Evolutionary conservation across 2,329 filamentous ascomycete species (phyloP), one percentile per base, ranked within the genome.

Genomic region (Phoma sp.): DNA sequence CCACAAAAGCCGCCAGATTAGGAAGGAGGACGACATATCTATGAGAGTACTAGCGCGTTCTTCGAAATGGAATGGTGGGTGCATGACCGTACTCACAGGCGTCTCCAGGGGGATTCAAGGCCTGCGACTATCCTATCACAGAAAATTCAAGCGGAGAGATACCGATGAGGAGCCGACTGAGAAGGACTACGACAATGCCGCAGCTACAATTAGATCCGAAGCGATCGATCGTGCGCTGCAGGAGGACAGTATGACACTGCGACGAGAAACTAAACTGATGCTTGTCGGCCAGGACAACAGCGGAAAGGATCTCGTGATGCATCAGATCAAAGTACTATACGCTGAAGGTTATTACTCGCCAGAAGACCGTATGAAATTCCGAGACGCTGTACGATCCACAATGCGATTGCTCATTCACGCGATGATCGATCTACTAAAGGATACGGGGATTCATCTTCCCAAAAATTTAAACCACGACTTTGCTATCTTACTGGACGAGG

Each of bases 221-320:
- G 71, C 71, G 10, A 74, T 74, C 41, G 71, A 74, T 45, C 68
- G 71, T 14, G 60, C 61, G 11, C 49, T 74, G 11, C 65, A 73
- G 53, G 64, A 70, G 55, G 71, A 73, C 48, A 71, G 69, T 5
- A 68, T 65, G 25, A 61, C 56, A 27, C 63, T 73, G 23, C 65
- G 66, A 11, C 65, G 67, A 22, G 70, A 74, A 47, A 73, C 69
- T 2, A 74, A 74, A 45, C 60, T 74, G 7, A 62, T 74, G 32
- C 58, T 74, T 13, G 61, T 70, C 44, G 71, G 71, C 35, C 54
- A 60, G 18, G 25, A 43, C 14, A 65, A 66, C 47, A 70, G 68
- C 43, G 70, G 70, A 13, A 73, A 73, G 39, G 69, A 74, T 13
- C 61, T 74, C 14, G 66, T 74, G 37, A 72, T 73, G 69, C 65